Percentiles rank a stretch among this genome's conserved stretches.
These are phyloP conservation scores for Dysphania ambrosioides DNA, from an alignment of 148 eudicot genomes.

Conservation along the genomic window DNA sequence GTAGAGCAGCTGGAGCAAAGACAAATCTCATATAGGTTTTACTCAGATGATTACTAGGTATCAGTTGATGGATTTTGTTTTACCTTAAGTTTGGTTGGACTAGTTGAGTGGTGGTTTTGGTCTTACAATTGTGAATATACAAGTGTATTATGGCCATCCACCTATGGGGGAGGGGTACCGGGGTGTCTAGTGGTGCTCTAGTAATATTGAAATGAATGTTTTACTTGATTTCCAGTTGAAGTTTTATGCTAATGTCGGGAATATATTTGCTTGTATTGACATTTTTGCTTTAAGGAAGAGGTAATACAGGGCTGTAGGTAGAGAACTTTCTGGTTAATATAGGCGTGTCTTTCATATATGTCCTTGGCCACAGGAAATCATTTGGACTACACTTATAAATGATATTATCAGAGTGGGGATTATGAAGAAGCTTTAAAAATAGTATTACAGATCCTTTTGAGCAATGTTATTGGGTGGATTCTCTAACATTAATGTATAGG, in stretches of 20 bases:
- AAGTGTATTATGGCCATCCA: too few species aligned
- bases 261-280: neutral
- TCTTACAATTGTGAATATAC: neutral
- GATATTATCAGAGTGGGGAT: neutral
- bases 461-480: neutral
- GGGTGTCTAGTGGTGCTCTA: too few species aligned
- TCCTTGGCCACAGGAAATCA: too few species aligned
- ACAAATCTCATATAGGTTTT: too few species aligned
- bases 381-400: neutral
- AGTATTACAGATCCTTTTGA: neutral
- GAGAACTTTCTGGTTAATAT: neutral
- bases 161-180: too few species aligned
- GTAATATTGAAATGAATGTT: neutral
- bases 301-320: neutral
- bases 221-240: neutral
- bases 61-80: too few species aligned
- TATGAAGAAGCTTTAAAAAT: neutral
- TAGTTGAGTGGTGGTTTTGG: neutral
- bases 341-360: neutral
- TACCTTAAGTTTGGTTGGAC: too few species aligned
- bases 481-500: neutral
- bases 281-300: neutral
- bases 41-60: too few species aligned
- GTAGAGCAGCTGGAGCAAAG: neutral
- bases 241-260: neutral